phyloP scores from a whole-genome alignment of 129 eudicot species.

The Helichrysum umbraculigerum region DNA sequence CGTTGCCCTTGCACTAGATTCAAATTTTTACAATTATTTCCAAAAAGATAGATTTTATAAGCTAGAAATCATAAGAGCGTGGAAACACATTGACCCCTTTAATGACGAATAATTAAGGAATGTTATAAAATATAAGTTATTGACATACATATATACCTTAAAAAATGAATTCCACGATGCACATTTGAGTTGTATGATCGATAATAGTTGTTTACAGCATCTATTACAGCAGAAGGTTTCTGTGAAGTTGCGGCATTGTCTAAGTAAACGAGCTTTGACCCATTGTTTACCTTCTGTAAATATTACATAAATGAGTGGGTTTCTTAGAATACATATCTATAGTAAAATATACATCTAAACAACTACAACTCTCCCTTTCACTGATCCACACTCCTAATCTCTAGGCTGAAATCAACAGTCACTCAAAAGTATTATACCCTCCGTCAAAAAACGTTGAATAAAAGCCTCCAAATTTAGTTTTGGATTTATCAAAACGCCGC shows the following conservation, averaged over 20 bases:
- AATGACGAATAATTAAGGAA: slow-evolving; percentile 1
- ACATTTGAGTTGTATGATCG: slow-evolving; percentile 87
- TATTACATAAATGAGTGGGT: slow-evolving; percentile 1
- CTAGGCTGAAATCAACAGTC: neutral
- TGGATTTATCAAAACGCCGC: too few species aligned
- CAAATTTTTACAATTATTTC: neutral
- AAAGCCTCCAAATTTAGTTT: too few species aligned
- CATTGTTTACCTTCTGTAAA: slow-evolving; percentile 72
- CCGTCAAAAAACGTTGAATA: too few species aligned
- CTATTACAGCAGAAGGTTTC: slow-evolving; percentile 84
- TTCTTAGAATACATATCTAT: neutral
- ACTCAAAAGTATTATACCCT: too few species aligned
- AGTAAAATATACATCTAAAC: neutral
- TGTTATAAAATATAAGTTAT: neutral
- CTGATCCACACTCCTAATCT: neutral
- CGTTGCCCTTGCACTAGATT: slow-evolving; percentile 82
- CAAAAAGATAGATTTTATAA: neutral
- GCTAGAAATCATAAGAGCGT: neutral
- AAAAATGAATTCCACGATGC: slow-evolving; percentile 96
- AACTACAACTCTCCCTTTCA: neutral
- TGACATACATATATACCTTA: slow-evolving; percentile 53
- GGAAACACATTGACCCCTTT: neutral
- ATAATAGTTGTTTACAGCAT: slow-evolving; percentile 71
- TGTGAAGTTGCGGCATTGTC: slow-evolving; percentile 99
- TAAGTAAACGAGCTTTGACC: slow-evolving; percentile 80